phyloP scores from a whole-genome alignment of 306 rosid species.

The Quercus agrifolia region DNA sequence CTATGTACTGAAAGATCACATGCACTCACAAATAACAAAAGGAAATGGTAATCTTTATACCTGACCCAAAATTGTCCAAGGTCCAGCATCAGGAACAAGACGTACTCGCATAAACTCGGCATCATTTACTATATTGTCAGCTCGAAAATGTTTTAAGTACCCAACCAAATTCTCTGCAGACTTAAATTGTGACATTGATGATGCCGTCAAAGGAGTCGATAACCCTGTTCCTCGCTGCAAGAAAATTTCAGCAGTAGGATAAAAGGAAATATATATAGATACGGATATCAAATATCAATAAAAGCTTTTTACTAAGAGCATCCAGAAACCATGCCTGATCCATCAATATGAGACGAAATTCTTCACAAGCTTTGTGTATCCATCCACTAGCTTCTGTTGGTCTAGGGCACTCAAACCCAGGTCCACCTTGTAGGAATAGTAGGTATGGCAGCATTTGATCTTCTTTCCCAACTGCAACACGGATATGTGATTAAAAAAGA shows the following conservation, averaged over 20 bases:
- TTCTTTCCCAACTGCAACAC: conserved; percentile 77
- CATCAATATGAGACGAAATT: conserved; percentile 80
- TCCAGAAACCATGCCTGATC: conserved; percentile 75
- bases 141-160: conserved; percentile 79
- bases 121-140: conserved; percentile 88
- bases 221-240: conserved; percentile 97
- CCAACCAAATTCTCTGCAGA: conserved; percentile 58
- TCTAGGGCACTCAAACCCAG: conserved; percentile 77
- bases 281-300: neutral
- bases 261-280: conserved; percentile 17
- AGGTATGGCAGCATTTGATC: conserved; percentile 70
- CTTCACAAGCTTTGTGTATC: conserved; percentile 83
- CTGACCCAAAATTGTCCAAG: conserved; percentile 96
- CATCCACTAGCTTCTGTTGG: conserved; percentile 91
- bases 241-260: conserved; percentile 13
- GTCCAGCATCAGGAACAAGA: conserved; percentile 78
- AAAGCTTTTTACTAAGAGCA: conserved; percentile 3
- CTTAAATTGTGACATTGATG: conserved; percentile 80
- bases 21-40: conserved; percentile 12
- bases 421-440: conserved; percentile 92
- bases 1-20: conserved; percentile 6
- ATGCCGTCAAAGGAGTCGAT: conserved; percentile 83
- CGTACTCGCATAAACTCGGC: conserved; percentile 82
- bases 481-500: neutral
- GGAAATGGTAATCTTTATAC: conserved; percentile 39